phyloP scores from a whole-genome alignment of 371 early-diverging fungal species.

The Dipsacomyces acuminosporus region DNA sequence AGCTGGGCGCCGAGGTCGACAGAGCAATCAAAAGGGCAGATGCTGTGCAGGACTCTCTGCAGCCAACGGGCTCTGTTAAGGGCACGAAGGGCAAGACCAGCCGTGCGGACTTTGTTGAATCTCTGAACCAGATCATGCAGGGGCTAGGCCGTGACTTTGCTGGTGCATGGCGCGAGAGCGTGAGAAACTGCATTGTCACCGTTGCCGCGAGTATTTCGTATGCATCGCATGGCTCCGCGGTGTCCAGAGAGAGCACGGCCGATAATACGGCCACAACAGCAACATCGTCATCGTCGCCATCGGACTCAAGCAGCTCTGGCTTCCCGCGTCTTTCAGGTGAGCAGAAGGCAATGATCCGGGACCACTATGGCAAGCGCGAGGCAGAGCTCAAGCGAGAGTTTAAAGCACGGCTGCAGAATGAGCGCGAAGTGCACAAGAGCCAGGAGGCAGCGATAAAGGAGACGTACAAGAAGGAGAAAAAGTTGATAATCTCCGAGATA shows the following conservation, averaged over 20 bases:
- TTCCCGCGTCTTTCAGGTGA: slow-evolving; percentile 9
- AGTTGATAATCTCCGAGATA: slow-evolving; percentile 11
- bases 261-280: slow-evolving; percentile 8
- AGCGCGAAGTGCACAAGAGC: background rate
- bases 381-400: slow-evolving; percentile 3
- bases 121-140: slow-evolving; percentile 7
- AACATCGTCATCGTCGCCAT: slow-evolving; percentile 2
- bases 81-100: slow-evolving; percentile 3
- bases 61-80: background rate
- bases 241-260: background rate
- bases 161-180: slow-evolving; percentile 24
- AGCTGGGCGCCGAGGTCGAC: slow-evolving; percentile 22
- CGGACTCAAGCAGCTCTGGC: slow-evolving; percentile 3
- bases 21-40: slow-evolving; percentile 7
- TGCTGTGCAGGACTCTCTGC: slow-evolving; percentile 6
- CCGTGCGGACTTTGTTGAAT: slow-evolving; percentile 9
- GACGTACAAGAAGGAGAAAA: background rate
- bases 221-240: background rate
- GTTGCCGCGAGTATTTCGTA: slow-evolving; percentile 4
- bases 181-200: slow-evolving; percentile 13
- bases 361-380: slow-evolving; percentile 6
- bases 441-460: background rate
- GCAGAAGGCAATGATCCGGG: slow-evolving; percentile 29
- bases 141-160: slow-evolving; percentile 16
- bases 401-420: background rate